Evolutionary conservation across 768 basidiomycete genomes (phyloP).

Genomic region (Tylopilus plumbeoviolaceoides): DNA sequence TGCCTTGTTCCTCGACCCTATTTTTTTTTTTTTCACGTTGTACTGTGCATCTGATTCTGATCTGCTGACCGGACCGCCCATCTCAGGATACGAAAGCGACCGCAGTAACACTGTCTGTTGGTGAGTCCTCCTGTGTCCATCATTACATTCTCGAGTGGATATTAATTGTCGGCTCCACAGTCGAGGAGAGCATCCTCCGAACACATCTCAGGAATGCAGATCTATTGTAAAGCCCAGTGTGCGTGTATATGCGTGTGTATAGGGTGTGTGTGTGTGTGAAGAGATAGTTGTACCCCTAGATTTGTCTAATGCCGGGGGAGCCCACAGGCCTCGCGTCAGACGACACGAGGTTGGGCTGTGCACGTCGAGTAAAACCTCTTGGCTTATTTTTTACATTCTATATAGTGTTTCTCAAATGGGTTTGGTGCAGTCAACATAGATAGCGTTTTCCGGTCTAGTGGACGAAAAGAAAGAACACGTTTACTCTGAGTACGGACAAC

Average conservation of each 20-base stretch:
- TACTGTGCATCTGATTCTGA: not conserved
- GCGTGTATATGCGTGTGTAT: not conserved
- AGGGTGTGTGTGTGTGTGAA: not conserved
- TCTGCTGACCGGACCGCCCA: conserved; percentile 11
- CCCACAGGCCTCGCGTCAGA: not conserved
- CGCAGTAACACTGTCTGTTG: conserved; percentile 63
- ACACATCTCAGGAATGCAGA: conserved; percentile 67
- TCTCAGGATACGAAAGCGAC: conserved; percentile 71
- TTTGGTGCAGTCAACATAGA: not conserved
- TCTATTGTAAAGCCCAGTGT: conserved; percentile 46
- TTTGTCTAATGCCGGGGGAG: not conserved
- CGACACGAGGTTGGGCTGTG: not conserved
- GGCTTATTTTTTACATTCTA: not conserved
- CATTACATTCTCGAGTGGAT: not conserved
- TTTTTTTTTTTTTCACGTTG: not conserved
- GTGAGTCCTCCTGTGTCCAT: conserved; percentile 35
- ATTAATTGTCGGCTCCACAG: conserved; percentile 29
- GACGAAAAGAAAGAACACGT: not conserved
- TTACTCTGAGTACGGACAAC: no score
- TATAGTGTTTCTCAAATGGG: not conserved
- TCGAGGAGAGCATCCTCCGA: conserved; percentile 70
- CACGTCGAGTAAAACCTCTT: not conserved
- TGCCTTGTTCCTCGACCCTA: conserved; percentile 6
- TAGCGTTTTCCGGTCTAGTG: not conserved
- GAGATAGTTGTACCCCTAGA: not conserved